Evolutionary conservation across 257 asterid genomes (phyloP), one percentile per base, ranked within the genome.

Genomic region (Solanum stenotomum): DNA sequence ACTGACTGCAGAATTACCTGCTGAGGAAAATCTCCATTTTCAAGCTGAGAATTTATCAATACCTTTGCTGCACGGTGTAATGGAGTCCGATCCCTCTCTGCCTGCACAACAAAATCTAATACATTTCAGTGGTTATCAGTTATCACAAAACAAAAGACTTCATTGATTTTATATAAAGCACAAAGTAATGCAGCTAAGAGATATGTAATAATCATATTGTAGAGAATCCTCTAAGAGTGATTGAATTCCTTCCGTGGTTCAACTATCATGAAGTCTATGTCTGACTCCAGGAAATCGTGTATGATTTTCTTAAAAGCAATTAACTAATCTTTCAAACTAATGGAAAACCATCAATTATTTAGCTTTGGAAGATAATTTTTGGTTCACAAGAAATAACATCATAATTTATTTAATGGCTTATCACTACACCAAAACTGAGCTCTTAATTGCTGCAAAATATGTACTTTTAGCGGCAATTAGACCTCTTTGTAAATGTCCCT

Each of bases 1-100:
- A 13, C 79, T 34, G 81, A 13, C 81, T 18, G 14, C 15, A 20
- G 27, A 68, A 15, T 87, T 83, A 87, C 87, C 83, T 87, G 84
- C 18, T 82, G 87, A 44, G 87, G 89, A n/a, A 87, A 87, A 83
- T 87, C 89, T 16, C 89, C 87, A 81, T 46, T 67, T 82, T 87
- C 87, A 65, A 87, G 20, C 38, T 68, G 87, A 65, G 87, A 83
- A 87, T 87, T 87, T 67, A 87, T 87, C 20, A 87, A 87, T 25
- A 68, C 49, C 74, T 68, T 87, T 20, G 59, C 44, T 42, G 89
- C 89, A 29, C 13, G 79, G 78, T 87, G 74, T 23, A 87, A 70
- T 37, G 89, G 89, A 23, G 81, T 44, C 8, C 44, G 74, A 82
- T 87, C 87, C 20, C 87, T 31, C 81, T 82, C 87, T 9, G 12